Evolutionary conservation across 1,284 basidiomycete genomes (phyloP).

Genomic region (Papiliotrema nemorosa): DNA sequence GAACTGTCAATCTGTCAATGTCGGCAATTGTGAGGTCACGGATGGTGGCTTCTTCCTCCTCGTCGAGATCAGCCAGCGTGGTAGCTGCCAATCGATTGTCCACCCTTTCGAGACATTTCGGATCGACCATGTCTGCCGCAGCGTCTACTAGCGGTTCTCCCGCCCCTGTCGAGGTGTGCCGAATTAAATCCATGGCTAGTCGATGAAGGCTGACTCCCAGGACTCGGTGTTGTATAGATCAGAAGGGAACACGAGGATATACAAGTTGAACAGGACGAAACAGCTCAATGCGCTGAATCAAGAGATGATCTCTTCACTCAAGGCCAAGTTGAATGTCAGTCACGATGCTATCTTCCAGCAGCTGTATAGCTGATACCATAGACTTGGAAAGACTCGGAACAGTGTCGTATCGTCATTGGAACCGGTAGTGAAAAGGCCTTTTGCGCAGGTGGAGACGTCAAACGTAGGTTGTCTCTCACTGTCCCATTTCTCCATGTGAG

Average conservation of each 20-base stretch:
- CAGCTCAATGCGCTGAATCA: constrained; percentile 85
- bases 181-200: neutral
- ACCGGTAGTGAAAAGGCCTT: constrained; percentile 77
- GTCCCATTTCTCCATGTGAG: neutral
- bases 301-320: constrained; percentile 73
- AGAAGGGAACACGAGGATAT: constrained; percentile 24
- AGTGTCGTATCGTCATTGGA: constrained; percentile 73
- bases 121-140: constrained; percentile 9
- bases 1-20: too few relatives aligned
- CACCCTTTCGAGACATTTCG: constrained; percentile 31
- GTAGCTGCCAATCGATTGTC: constrained; percentile 23
- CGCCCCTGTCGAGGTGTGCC: neutral
- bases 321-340: constrained; percentile 52
- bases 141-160: neutral
- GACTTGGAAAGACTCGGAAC: constrained; percentile 74
- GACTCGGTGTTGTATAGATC: constrained; percentile 15
- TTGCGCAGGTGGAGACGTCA: constrained; percentile 92
- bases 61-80: neutral
- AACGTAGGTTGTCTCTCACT: constrained; percentile 22
- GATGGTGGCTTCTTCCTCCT: constrained; percentile 17
- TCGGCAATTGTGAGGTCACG: constrained; percentile 2
- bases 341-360: too few relatives aligned
- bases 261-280: constrained; percentile 60
- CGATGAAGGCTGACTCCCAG: neutral
- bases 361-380: constrained; percentile 38